A percentile compares a stretch with the other conserved stretches of the same genome.
Evolutionary conservation across 805 yeast genomes (phyloP).

Genomic region (Tetrapisispora namnaoensis): DNA sequence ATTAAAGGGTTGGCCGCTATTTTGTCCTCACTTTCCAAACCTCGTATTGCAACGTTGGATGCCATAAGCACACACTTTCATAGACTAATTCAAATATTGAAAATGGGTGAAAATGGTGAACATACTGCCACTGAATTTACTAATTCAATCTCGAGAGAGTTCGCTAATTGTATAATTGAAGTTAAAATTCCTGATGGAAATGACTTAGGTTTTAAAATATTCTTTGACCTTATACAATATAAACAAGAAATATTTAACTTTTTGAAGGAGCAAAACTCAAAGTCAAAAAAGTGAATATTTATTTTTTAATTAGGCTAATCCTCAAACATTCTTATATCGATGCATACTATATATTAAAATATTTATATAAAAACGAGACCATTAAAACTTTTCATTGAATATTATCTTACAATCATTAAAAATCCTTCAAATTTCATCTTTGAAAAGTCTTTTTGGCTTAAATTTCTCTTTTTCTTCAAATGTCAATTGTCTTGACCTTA

Average conservation of each 20-base stretch:
- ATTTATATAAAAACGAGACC: background rate
- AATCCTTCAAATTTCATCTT: background rate
- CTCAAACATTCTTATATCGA: background rate
- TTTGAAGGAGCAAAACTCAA: slow-evolving; percentile 33
- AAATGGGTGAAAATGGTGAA: slow-evolving; percentile 34
- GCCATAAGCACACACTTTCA: slow-evolving; percentile 70
- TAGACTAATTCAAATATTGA: slow-evolving; percentile 46
- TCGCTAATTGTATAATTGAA: slow-evolving; percentile 47
- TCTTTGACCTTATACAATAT: slow-evolving; percentile 51
- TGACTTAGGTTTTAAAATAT: slow-evolving; percentile 46
- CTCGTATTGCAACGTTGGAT: slow-evolving; percentile 70
- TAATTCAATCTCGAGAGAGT: slow-evolving; percentile 49
- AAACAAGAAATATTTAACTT: slow-evolving; percentile 58
- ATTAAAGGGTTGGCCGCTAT: slow-evolving; percentile 57
- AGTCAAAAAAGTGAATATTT: background rate
- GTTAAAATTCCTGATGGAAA: slow-evolving; percentile 44
- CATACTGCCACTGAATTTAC: slow-evolving; percentile 32
- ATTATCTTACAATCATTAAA: background rate
- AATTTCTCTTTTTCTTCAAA: slow-evolving; percentile 16
- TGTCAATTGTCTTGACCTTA: slow-evolving; percentile 16
- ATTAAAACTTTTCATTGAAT: background rate
- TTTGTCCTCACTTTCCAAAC: slow-evolving; percentile 54
- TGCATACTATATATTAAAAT: background rate
- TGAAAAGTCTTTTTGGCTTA: slow-evolving; percentile 25
- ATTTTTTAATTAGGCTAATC: background rate